Conservation (phyloP, 208 protist genomes). For the Endotrypanum monterogeii region DNA sequence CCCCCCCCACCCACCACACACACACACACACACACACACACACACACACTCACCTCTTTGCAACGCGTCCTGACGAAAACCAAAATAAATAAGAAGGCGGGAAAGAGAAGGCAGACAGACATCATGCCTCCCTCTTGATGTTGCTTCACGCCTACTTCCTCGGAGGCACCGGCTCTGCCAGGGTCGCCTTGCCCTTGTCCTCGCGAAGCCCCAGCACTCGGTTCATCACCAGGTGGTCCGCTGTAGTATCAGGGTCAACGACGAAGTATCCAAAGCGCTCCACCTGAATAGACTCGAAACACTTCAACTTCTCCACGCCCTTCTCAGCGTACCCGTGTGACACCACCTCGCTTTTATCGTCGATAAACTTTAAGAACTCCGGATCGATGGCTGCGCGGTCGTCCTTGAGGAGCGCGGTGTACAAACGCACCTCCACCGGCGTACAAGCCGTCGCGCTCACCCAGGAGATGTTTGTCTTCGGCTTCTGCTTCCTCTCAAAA, state of each 20-base stretch:
- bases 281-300: conserved; percentile 85
- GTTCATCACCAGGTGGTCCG: conserved; percentile 86
- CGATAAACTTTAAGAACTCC: conserved; percentile 89
- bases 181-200: conserved; percentile 80
- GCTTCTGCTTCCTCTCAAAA: conserved; percentile 84
- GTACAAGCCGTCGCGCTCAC: conserved; percentile 65
- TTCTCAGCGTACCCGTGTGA: conserved; percentile 74
- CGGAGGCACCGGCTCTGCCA: conserved; percentile 15
- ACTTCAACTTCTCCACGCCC: conserved; percentile 40
- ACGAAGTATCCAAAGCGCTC: conserved; percentile 94
- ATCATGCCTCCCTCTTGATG: conserved; percentile 17
- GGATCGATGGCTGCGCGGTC: conserved; percentile 85
- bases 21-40: too few species aligned
- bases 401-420: conserved; percentile 82
- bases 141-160: background rate
- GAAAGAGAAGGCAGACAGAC: background rate
- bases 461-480: conserved; percentile 93
- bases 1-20: too few species aligned
- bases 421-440: conserved; percentile 84
- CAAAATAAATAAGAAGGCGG: background rate
- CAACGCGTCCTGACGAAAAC: background rate
- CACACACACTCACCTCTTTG: too few species aligned
- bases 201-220: conserved; percentile 83
- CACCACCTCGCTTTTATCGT: conserved; percentile 79
- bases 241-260: conserved; percentile 78